phyloP scores from a whole-genome alignment of 805 yeast genomes.

The Alloascoidea africana region DNA sequence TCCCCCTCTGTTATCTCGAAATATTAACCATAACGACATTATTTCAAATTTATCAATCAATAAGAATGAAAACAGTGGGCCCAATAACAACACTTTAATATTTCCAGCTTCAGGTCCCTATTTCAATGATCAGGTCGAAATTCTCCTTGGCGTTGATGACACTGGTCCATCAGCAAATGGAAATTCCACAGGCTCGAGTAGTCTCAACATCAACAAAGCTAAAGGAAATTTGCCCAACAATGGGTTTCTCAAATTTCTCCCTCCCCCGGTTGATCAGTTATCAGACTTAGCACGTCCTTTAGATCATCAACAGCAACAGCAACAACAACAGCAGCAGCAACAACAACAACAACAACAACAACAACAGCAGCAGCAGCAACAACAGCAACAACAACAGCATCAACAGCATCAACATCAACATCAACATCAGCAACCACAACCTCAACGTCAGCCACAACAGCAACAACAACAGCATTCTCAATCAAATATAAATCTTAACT shows the following conservation, averaged over 20 bases:
- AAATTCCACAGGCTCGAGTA: neutral
- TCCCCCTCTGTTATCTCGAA: no score
- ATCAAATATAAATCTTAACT: no score
- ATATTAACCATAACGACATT: no score
- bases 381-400: constrained; percentile 10
- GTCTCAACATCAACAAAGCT: neutral
- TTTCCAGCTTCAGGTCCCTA: no score
- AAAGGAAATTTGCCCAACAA: neutral
- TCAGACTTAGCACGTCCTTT: neutral
- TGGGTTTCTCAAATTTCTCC: neutral
- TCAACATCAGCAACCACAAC: constrained; percentile 9
- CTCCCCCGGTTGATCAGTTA: neutral
- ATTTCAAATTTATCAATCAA: no score
- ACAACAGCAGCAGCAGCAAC: constrained; percentile 9
- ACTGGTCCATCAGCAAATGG: neutral
- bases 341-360: constrained; percentile 9
- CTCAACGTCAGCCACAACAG: constrained; percentile 5
- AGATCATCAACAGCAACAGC: neutral
- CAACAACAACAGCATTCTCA: constrained; percentile 7
- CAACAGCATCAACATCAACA: constrained; percentile 9
- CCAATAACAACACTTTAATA: no score
- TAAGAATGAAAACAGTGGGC: no score
- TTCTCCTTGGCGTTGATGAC: neutral
- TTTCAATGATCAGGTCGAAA: neutral
- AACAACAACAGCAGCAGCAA: constrained; percentile 5